These are phyloP conservation scores for Decorospora gaudefroyi DNA, from an alignment of 2,329 filamentous ascomycete species.

Conservation along the genomic window DNA sequence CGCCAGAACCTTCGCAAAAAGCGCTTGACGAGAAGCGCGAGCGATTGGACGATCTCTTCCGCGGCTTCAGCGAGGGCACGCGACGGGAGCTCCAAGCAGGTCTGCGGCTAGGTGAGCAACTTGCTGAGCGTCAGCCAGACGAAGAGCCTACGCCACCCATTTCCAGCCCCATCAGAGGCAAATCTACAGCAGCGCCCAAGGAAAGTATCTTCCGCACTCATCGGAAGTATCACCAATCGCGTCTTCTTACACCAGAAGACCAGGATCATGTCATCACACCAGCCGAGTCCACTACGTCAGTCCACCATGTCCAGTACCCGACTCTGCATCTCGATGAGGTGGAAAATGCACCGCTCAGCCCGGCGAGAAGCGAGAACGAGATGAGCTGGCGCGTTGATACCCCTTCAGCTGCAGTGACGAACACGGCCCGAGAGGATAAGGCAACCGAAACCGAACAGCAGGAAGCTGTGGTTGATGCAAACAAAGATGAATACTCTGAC, in stretches of 20 bases:
- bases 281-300: conserved; percentile 12
- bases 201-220: conserved; percentile 32
- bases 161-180: conserved; percentile 26
- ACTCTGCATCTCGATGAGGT: conserved; percentile 19
- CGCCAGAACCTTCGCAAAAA: conserved; percentile 33
- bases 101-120: conserved; percentile 46
- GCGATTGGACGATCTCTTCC: conserved; percentile 45
- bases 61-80: conserved; percentile 48
- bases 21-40: conserved; percentile 29
- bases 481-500: conserved; percentile 41
- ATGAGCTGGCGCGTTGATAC: conserved; percentile 43
- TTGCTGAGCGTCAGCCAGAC: conserved; percentile 34
- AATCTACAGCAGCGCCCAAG: conserved; percentile 12
- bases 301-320: conserved; percentile 37
- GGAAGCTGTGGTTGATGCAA: background rate
- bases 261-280: conserved; percentile 28
- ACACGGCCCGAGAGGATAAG: conserved; percentile 6
- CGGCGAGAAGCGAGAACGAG: conserved; percentile 39
- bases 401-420: conserved; percentile 11
- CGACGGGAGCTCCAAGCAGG: conserved; percentile 47
- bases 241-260: conserved; percentile 46
- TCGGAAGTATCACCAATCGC: conserved; percentile 31
- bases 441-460: conserved; percentile 1
- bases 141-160: conserved; percentile 21
- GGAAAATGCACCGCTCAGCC: conserved; percentile 35